These are phyloP conservation scores for Lepiota brunneoincarnata DNA, from an alignment of 768 basidiomycete genomes.

Conservation along the genomic window DNA sequence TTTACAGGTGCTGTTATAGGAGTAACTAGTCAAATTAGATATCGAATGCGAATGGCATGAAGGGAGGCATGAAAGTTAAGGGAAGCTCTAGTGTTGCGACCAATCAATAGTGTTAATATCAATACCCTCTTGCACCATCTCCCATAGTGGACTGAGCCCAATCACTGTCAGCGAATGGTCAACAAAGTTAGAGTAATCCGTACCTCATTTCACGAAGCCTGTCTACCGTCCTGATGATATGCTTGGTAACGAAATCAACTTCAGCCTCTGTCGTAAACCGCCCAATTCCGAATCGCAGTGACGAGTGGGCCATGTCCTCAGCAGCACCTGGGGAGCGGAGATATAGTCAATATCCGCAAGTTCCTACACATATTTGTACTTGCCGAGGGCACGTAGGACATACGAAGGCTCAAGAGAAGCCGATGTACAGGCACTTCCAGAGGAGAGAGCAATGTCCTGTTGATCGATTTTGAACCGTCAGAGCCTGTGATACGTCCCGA, in stretches of 20 bases:
- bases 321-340: slow-evolving; percentile 65
- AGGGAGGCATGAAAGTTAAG: neutral
- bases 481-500: too few relatives aligned
- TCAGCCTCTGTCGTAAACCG: slow-evolving; percentile 98
- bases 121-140: slow-evolving; percentile 99
- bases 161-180: slow-evolving; percentile 12
- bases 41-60: neutral
- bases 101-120: slow-evolving; percentile 95
- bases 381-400: slow-evolving; percentile 91
- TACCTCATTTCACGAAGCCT: slow-evolving; percentile 92
- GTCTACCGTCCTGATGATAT: slow-evolving; percentile 85
- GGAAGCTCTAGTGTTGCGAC: slow-evolving; percentile 74
- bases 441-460: slow-evolving; percentile 94
- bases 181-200: slow-evolving; percentile 16
- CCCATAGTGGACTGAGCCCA: slow-evolving; percentile 82
- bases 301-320: slow-evolving; percentile 99
- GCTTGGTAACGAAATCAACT: slow-evolving; percentile 88
- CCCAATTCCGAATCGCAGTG: slow-evolving; percentile 95
- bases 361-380: slow-evolving; percentile 12
- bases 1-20: too few relatives aligned
- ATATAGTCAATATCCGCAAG: neutral
- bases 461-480: slow-evolving; percentile 7
- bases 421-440: slow-evolving; percentile 97
- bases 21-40: neutral
- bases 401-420: slow-evolving; percentile 98